Percentiles rank a stretch among this genome's conserved stretches.
phyloP scores from a whole-genome alignment of 1,284 basidiomycete genomes.

The Apiotrichum akiyoshidainum region DNA sequence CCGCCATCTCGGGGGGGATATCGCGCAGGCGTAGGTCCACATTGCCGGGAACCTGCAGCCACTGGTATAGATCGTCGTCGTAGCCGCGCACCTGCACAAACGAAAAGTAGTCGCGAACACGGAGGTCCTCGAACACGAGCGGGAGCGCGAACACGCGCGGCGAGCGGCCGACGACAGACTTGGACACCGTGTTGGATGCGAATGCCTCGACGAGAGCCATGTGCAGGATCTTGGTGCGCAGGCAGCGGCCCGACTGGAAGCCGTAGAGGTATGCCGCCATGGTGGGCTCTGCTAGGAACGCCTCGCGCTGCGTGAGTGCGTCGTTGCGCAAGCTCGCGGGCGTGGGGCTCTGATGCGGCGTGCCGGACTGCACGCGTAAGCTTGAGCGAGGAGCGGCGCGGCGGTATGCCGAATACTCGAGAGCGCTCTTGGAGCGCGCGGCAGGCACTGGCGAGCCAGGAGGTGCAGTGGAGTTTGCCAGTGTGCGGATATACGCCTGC shows the following conservation, averaged over 20 bases:
- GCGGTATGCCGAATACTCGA: conserved; percentile 21
- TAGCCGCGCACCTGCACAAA: conserved; percentile 26
- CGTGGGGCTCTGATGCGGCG: neutral
- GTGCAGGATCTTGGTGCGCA: conserved; percentile 32
- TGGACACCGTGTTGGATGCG: conserved; percentile 7
- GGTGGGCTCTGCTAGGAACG: conserved; percentile 28
- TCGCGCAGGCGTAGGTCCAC: conserved; percentile 20
- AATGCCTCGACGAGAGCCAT: conserved; percentile 30
- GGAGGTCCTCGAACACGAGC: conserved; percentile 39
- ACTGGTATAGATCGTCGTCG: conserved; percentile 35
- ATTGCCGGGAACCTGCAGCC: conserved; percentile 28
- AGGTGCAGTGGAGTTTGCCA: conserved; percentile 14
- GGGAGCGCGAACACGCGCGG: conserved; percentile 38
- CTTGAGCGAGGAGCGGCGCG: conserved; percentile 3
- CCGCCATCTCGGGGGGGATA: conserved; percentile 12
- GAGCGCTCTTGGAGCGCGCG: conserved; percentile 6
- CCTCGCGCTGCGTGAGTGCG: conserved; percentile 7
- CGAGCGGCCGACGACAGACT: conserved; percentile 21
- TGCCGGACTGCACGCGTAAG: conserved; percentile 1
- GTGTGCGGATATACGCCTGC: conserved; percentile 29
- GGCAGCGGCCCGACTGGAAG: conserved; percentile 29
- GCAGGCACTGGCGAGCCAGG: conserved; percentile 5
- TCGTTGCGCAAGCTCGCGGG: neutral
- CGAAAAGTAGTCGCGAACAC: conserved; percentile 29
- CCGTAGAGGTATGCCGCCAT: conserved; percentile 35